Conservation (phyloP, 176 grass and related monocot species). For the Luzula sylvatica region DNA sequence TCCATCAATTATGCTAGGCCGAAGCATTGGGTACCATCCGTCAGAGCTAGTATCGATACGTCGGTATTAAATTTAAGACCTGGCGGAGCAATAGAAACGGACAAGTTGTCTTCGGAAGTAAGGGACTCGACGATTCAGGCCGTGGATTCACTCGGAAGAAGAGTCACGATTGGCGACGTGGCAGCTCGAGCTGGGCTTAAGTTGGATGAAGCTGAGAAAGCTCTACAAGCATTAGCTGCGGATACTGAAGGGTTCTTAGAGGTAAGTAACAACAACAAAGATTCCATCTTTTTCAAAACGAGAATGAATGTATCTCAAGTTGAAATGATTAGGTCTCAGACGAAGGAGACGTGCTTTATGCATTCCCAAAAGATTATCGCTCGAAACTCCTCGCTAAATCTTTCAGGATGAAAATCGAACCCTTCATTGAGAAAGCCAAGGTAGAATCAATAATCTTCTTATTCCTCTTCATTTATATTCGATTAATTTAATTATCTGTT, state of each 20-base stretch:
- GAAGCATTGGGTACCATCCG: constrained; percentile 10
- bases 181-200: constrained; percentile 60
- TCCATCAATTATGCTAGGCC: constrained; percentile 12
- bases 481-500: constrained; percentile 9
- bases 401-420: constrained; percentile 77
- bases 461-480: not conserved
- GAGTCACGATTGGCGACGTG: constrained; percentile 90
- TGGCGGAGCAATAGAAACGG: constrained; percentile 67
- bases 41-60: constrained; percentile 35
- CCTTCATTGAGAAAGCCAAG: constrained; percentile 68
- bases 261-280: constrained; percentile 24
- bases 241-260: constrained; percentile 97
- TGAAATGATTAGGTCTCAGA: constrained; percentile 60
- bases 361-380: constrained; percentile 78
- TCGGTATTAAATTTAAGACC: constrained; percentile 37
- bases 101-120: constrained; percentile 73
- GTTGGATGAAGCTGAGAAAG: constrained; percentile 64
- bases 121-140: constrained; percentile 73
- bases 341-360: constrained; percentile 91
- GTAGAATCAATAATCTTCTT: constrained; percentile 21
- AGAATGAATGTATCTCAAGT: constrained; percentile 16
- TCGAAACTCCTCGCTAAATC: constrained; percentile 75
- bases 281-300: not conserved
- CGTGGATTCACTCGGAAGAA: constrained; percentile 58
- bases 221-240: constrained; percentile 80